phyloP scores from a whole-genome alignment of 768 basidiomycete species.

The Chlorophyllum brunneum region DNA sequence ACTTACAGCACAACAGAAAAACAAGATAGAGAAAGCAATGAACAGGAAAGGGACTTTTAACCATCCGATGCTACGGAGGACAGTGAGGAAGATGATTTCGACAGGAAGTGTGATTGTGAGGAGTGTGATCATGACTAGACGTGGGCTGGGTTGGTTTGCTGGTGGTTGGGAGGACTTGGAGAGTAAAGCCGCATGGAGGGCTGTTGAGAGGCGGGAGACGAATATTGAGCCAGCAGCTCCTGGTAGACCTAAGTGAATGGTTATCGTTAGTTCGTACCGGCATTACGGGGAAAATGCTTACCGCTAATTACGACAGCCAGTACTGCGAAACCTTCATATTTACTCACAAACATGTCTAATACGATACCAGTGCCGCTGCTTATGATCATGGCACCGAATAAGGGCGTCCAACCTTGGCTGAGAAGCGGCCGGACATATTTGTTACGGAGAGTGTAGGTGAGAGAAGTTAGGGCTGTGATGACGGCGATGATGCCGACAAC shows the following conservation, averaged over 20 bases:
- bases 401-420: slow-evolving; percentile 83
- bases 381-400: slow-evolving; percentile 88
- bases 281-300: too few relatives aligned
- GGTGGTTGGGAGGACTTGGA: slow-evolving; percentile 18
- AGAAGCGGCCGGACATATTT: slow-evolving; percentile 67
- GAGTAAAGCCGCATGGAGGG: slow-evolving; percentile 65
- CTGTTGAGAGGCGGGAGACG: slow-evolving; percentile 87
- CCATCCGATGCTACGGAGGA: slow-evolving; percentile 73
- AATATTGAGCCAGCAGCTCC: slow-evolving; percentile 90
- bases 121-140: slow-evolving; percentile 64
- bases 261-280: too few relatives aligned
- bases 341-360: slow-evolving; percentile 83
- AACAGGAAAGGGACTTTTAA: slow-evolving; percentile 68
- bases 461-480: slow-evolving; percentile 42
- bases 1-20: slow-evolving; percentile 78
- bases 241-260: slow-evolving; percentile 57
- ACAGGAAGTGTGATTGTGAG: slow-evolving; percentile 77
- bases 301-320: slow-evolving; percentile 88
- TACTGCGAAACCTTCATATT: slow-evolving; percentile 84
- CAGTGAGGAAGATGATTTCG: slow-evolving; percentile 65
- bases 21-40: slow-evolving; percentile 57
- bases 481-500: slow-evolving; percentile 48
- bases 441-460: slow-evolving; percentile 61
- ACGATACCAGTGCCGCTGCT: slow-evolving; percentile 88
- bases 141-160: slow-evolving; percentile 35